phyloP scores from a whole-genome alignment of 805 yeast species.

The Starmerella ratchasimensis region DNA sequence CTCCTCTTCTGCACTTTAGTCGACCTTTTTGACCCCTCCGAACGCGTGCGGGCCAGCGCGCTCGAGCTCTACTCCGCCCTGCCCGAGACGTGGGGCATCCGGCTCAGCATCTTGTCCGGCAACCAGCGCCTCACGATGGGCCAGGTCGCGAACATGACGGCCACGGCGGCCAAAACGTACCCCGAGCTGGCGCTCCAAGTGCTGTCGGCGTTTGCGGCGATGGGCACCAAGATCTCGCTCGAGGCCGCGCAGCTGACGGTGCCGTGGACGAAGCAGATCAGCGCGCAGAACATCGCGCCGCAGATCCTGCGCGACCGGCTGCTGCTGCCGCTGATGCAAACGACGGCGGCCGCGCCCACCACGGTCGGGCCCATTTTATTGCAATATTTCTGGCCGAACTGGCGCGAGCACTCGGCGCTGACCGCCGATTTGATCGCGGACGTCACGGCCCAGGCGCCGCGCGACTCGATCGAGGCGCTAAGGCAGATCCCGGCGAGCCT shows the following conservation, averaged over 20 bases:
- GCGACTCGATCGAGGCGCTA: constrained; percentile 1
- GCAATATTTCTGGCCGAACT: constrained; percentile 10
- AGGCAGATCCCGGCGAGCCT: constrained; percentile 7
- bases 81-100: constrained; percentile 6
- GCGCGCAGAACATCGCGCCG: not conserved
- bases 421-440: constrained; percentile 5
- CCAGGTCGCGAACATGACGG: constrained; percentile 4
- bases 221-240: constrained; percentile 1
- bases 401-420: constrained; percentile 1
- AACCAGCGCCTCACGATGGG: constrained; percentile 2
- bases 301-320: not conserved
- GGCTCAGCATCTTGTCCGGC: constrained; percentile 2
- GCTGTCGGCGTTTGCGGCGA: not conserved
- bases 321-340: constrained; percentile 3
- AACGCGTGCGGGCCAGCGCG: constrained; percentile 4
- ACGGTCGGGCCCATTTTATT: not conserved
- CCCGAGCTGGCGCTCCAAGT: constrained; percentile 10
- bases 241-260: constrained; percentile 6
- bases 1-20: constrained; percentile 7
- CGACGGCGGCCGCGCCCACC: not conserved
- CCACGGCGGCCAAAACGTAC: constrained; percentile 4
- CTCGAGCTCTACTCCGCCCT: constrained; percentile 8
- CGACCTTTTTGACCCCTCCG: constrained; percentile 1
- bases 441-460: not conserved
- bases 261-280: constrained; percentile 8